Evolutionary conservation across 805 yeast genomes (phyloP).

Genomic region (Ogataea pignaliae): DNA sequence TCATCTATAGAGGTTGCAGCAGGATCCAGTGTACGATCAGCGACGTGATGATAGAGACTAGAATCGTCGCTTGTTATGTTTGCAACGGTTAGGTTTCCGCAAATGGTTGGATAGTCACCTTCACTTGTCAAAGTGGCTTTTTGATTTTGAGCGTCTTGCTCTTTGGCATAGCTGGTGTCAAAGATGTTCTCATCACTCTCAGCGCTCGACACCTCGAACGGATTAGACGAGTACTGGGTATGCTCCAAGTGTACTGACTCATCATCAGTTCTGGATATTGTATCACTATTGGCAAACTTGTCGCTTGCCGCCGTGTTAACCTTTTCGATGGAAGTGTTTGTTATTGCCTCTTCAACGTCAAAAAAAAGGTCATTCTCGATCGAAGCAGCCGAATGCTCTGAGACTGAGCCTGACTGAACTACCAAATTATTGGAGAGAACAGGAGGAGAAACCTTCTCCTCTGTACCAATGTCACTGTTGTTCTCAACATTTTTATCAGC

Average conservation of each 20-base stretch:
- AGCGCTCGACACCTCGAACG: constrained; percentile 4
- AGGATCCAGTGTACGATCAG: too few relatives aligned
- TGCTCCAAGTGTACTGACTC: not conserved
- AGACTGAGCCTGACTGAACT: not conserved
- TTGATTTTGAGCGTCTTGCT: not conserved
- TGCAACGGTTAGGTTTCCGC: too few relatives aligned
- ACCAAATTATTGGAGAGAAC: not conserved
- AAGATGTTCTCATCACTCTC: not conserved
- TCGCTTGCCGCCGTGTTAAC: too few relatives aligned
- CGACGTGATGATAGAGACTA: too few relatives aligned
- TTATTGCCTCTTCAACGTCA: constrained; percentile 8
- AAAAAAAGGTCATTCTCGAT: constrained; percentile 2
- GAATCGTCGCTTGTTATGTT: too few relatives aligned
- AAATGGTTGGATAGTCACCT: too few relatives aligned
- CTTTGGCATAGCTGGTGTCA: not conserved
- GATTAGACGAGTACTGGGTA: not conserved
- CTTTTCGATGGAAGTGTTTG: not conserved
- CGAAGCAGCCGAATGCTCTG: not conserved
- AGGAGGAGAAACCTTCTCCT: not conserved
- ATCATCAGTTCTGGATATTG: not conserved
- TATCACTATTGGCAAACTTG: too few relatives aligned
- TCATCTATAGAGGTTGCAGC: too few relatives aligned
- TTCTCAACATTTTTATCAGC: not conserved
- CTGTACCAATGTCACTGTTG: not conserved
- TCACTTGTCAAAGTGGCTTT: not conserved